Evolutionary conservation across 805 yeast genomes (phyloP), one percentile per base, ranked within the genome.

Genomic region (Ogataea wickerhamii): DNA sequence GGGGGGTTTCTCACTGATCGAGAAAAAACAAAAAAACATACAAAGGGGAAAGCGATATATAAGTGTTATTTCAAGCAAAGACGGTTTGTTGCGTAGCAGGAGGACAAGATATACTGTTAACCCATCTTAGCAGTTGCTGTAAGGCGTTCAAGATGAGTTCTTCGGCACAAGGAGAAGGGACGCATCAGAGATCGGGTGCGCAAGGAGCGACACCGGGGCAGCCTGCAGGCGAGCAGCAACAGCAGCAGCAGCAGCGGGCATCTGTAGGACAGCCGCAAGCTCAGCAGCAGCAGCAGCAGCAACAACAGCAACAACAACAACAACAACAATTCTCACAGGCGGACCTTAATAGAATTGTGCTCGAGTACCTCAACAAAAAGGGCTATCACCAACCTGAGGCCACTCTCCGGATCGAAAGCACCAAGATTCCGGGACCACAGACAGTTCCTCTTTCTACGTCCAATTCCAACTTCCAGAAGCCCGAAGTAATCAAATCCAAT

Each of bases 311-410:
- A 14, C 30, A 27, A 18, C 47, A 38, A 21, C 36, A 36, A 17
- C 46, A 46, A 38, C 47, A 42, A 24, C 51, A 53, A 47, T 77
- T 79, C 43, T 80, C 95, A 0, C 87, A 86, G 34, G 88, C 91
- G 4, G 98, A 93, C 59, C 71, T 93, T 57, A 91, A 89, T 60
- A 70, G 93, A 46, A 87, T 93, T 55, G 98, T 93, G 23, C 70
- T 93, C 53, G 98, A 93, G 52, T 93, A 91, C 53, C 71, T 93
- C 49, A 84, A 81, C 59, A 91, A 93, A 55, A 88, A 89, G 60
- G 99, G 99, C 2, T 93, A 87, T 56, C 89, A 85, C 50, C 79
- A 82, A 49, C 91, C 98, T 0, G 99, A 93, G 60, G 88, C 96
- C 2, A 86, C 89, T 82, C 71, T 93, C 34, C 76, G 98, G 45